Conservation (phyloP, 2,329 filamentous ascomycete species). For the Epichloe brachyelytri region DNA sequence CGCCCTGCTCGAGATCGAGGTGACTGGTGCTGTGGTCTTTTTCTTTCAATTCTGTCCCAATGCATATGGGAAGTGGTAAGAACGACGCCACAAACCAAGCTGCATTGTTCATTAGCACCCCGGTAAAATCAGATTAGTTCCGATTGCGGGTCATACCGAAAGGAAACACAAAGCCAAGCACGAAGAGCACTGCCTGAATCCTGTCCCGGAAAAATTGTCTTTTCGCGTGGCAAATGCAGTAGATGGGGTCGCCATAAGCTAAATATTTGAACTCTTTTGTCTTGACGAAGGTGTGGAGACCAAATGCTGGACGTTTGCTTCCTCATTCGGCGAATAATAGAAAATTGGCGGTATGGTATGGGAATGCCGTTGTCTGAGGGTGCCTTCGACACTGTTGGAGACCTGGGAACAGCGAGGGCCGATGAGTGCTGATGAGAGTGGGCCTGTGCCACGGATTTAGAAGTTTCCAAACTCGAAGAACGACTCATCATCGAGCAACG, state of each 20-base stretch:
- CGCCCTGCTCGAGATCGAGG: slow-evolving; percentile 23
- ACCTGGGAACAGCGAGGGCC: slow-evolving; percentile 30
- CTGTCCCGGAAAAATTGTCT: slow-evolving; percentile 54
- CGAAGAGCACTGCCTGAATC: slow-evolving; percentile 62
- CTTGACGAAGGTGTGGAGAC: slow-evolving; percentile 59
- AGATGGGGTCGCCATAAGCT: slow-evolving; percentile 66
- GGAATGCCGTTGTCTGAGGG: slow-evolving; percentile 14
- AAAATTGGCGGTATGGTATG: slow-evolving; percentile 19
- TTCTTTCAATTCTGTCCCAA: slow-evolving; percentile 39
- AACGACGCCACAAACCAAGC: slow-evolving; percentile 73
- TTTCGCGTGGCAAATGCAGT: slow-evolving; percentile 51
- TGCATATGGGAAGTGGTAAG: slow-evolving; percentile 53
- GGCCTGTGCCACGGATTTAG: slow-evolving; percentile 17
- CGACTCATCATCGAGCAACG: slow-evolving; percentile 31
- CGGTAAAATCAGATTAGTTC: not conserved
- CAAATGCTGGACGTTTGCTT: slow-evolving; percentile 50
- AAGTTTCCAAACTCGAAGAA: slow-evolving; percentile 34
- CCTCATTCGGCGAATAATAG: slow-evolving; percentile 18
- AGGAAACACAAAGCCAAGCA: slow-evolving; percentile 65
- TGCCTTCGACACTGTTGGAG: not conserved
- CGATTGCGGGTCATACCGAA: slow-evolving; percentile 37
- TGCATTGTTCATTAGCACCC: slow-evolving; percentile 18
- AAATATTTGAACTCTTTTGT: slow-evolving; percentile 43
- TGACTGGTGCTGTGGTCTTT: slow-evolving; percentile 27
- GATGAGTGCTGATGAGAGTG: slow-evolving; percentile 32